Evolutionary conservation across 441 rosid genomes (phyloP).

Genomic region (Monsonia emarginata): DNA sequence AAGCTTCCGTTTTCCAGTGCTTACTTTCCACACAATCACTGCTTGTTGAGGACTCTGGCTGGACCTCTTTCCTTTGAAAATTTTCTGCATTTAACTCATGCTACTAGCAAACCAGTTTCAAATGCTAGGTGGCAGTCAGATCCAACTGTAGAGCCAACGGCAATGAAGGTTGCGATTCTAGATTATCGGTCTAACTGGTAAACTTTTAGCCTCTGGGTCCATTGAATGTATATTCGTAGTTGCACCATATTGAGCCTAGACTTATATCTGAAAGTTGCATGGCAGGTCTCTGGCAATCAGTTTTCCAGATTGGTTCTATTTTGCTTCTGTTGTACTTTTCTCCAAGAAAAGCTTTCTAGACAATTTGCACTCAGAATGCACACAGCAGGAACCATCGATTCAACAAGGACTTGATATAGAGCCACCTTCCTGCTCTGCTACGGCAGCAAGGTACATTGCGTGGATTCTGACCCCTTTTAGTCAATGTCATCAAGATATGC

Average conservation of each 20-base stretch:
- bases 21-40: conserved; percentile 47
- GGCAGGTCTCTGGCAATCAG: conserved; percentile 68
- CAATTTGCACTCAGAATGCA: conserved; percentile 17
- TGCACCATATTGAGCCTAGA: not conserved
- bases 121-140: conserved; percentile 16
- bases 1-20: conserved; percentile 52
- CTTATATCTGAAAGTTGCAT: conserved; percentile 15
- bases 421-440: conserved; percentile 18
- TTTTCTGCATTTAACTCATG: conserved; percentile 34
- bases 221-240: not conserved
- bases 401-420: conserved; percentile 24
- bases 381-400: conserved; percentile 12
- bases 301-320: conserved; percentile 76
- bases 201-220: conserved; percentile 13
- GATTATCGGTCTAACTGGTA: conserved; percentile 64
- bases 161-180: conserved; percentile 20
- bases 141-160: conserved; percentile 23
- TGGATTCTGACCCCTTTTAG: conserved; percentile 53
- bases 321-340: conserved; percentile 57
- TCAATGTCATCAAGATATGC: conserved; percentile 37
- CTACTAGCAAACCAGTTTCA: conserved; percentile 21
- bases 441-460: conserved; percentile 62
- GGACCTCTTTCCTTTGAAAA: conserved; percentile 39
- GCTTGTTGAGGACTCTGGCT: conserved; percentile 32
- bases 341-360: conserved; percentile 26